Base-by-base conservation (phyloP, 2,329 filamentous ascomycete species). In the Penicillium sp. region DNA sequence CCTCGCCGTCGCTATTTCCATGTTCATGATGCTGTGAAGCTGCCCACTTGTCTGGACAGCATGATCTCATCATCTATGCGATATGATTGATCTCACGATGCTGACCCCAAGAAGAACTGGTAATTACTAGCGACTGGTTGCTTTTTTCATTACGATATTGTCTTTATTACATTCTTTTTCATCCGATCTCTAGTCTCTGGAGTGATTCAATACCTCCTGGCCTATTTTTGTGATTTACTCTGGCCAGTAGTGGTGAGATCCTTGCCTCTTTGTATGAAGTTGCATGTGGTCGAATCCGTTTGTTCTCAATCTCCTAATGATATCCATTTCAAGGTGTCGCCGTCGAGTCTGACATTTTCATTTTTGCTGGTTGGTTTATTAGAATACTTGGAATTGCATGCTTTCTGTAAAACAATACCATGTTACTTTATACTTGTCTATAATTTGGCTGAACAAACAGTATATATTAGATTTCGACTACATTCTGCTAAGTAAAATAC, bases 1-100 rank as follows among this genome's bases (percentile, higher is more conserved):
- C 33, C 49, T 63, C 28, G 50, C 56, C 38, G 40, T 58, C 26
- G 57, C 51, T 11, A 36, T 63, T 22, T 46, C 57, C 28, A 42
- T 61, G 35, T 48, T 60, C 45, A 40, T 61, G 30, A 37, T 55
- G 30, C 28, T 53, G 38, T 55, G 33, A 57, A 42, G n/a, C 19
- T 51, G 33, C 28, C 28, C n/a, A 19, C n/a, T 41, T 37, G 14
- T 11, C 22, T 45, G 53, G 33, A 45, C 41, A 55, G 47, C 41
- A 51, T 55, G 53, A 55, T 55, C 40, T 45, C 41, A 55, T 45
- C 26, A 42, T 38, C 25, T 33, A 45, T 3, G 16, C 16, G 33
- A 51, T 30, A 33, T 33, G 47, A 40, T 44, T 41, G 53, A 45
- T 55, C 53, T 55, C 47, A 51, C 47, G 47, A 55, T 45, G 53